These are phyloP conservation scores for Leccinum variabile DNA, from an alignment of 1,284 basidiomycete genomes.

Conservation along the genomic window DNA sequence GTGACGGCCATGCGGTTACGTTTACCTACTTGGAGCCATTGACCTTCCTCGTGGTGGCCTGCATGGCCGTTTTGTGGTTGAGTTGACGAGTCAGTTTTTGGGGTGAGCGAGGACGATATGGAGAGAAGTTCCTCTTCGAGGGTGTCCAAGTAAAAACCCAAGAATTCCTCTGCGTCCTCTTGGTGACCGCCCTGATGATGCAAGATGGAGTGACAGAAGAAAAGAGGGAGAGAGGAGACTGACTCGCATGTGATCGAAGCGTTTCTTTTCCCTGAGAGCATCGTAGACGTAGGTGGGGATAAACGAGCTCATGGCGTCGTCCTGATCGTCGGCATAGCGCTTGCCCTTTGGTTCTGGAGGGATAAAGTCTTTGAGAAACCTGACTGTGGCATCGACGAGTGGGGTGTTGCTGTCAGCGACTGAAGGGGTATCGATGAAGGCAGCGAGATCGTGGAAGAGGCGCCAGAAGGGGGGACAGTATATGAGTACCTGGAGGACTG, in stretches of 20 bases:
- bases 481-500: slow-evolving; percentile 87
- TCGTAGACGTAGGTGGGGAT: slow-evolving; percentile 91
- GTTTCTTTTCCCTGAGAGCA: slow-evolving; percentile 92
- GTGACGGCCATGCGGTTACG: slow-evolving; percentile 84
- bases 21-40: slow-evolving; percentile 92
- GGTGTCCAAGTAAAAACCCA: slow-evolving; percentile 96
- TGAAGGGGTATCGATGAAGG: slow-evolving; percentile 38
- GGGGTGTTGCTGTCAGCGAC: slow-evolving; percentile 57
- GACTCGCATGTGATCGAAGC: slow-evolving; percentile 91
- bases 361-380: slow-evolving; percentile 81
- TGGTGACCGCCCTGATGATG: slow-evolving; percentile 78
- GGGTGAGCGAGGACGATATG: slow-evolving; percentile 52
- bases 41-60: slow-evolving; percentile 50
- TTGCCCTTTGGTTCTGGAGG: slow-evolving; percentile 38
- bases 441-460: slow-evolving; percentile 74
- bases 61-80: slow-evolving; percentile 17
- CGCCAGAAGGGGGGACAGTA: slow-evolving; percentile 87
- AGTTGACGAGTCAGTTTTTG: slow-evolving; percentile 23
- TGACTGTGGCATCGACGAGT: slow-evolving; percentile 80
- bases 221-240: slow-evolving; percentile 31
- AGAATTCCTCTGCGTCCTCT: slow-evolving; percentile 98
- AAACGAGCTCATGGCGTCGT: slow-evolving; percentile 64
- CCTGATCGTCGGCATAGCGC: slow-evolving; percentile 35
- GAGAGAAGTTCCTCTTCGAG: slow-evolving; percentile 89
- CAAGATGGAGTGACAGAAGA: not conserved